Percentiles rank a stretch among this genome's conserved stretches.
These are phyloP conservation scores for Ormosia emarginata DNA, from an alignment of 306 rosid genomes.

Conservation along the genomic window DNA sequence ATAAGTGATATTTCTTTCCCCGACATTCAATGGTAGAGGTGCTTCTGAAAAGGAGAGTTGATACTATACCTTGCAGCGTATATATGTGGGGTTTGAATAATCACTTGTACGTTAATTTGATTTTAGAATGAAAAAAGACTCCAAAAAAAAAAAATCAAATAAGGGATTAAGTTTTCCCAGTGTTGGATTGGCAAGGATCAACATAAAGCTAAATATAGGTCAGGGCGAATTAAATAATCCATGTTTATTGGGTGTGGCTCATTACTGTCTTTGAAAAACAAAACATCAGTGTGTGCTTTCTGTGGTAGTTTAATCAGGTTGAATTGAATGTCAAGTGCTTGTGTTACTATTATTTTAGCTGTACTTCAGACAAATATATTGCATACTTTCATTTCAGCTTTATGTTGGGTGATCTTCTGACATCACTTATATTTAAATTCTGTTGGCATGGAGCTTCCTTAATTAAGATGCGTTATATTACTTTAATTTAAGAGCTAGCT, in stretches of 20 bases:
- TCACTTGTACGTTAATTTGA: neutral
- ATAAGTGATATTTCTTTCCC: conserved; percentile 44
- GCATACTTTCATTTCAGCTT: neutral
- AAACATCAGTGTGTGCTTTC: neutral
- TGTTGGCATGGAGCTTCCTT: neutral
- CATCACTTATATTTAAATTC: neutral
- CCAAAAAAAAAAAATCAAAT: neutral
- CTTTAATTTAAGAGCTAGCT: neutral
- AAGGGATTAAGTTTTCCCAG: neutral
- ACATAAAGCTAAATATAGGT: neutral
- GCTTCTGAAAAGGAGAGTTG: conserved; percentile 2
- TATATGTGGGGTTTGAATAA: neutral
- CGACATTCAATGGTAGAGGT: neutral
- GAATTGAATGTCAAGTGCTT: neutral
- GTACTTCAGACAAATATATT: neutral
- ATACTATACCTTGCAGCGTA: neutral
- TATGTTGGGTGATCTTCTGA: neutral
- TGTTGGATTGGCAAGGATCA: neutral
- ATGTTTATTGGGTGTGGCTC: neutral
- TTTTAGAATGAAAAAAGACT: neutral
- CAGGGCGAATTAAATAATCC: neutral
- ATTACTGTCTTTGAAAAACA: neutral
- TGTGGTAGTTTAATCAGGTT: neutral
- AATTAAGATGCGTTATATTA: neutral
- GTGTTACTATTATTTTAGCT: neutral